Conservation (phyloP, 768 basidiomycete genomes). For the Holtermannia corniformis region DNA sequence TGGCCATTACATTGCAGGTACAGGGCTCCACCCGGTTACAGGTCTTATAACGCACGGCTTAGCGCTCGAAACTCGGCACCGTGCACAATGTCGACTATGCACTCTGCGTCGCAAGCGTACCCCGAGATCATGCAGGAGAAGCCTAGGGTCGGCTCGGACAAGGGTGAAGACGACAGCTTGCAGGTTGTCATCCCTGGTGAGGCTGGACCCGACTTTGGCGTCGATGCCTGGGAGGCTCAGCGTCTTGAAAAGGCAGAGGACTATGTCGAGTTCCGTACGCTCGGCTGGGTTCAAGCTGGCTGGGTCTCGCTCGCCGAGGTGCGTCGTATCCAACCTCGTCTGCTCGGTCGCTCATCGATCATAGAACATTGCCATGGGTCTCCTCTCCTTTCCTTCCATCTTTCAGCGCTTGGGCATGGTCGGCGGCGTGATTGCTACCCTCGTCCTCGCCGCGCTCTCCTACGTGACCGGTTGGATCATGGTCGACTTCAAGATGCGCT, state of each 20-base stretch:
- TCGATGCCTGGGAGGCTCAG: conserved; percentile 8
- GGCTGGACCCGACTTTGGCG: background rate
- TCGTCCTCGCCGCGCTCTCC: conserved; percentile 15
- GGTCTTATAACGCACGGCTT: too few species aligned
- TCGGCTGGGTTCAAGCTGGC: conserved; percentile 27
- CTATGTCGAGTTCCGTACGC: conserved; percentile 22
- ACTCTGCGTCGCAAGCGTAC: too few species aligned
- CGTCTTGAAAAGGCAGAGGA: conserved; percentile 13
- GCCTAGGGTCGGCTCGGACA: background rate
- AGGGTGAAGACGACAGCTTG: background rate
- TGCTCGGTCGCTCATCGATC: too few species aligned
- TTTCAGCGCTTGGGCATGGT: conserved; percentile 23
- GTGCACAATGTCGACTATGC: too few species aligned
- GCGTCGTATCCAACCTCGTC: too few species aligned
- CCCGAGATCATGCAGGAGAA: background rate
- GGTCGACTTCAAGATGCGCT: conserved; percentile 26
- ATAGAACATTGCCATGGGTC: conserved; percentile 21
- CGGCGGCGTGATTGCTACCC: conserved; percentile 19
- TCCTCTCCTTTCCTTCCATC: conserved; percentile 23
- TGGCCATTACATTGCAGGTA: too few species aligned
- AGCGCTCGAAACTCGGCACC: too few species aligned
- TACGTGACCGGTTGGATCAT: conserved; percentile 24
- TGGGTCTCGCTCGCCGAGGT: conserved; percentile 24
- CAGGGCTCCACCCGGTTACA: too few species aligned
- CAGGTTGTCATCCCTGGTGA: background rate